Conservation (phyloP, 352 stramenopile species). For the Phytophthora nicotianae region DNA sequence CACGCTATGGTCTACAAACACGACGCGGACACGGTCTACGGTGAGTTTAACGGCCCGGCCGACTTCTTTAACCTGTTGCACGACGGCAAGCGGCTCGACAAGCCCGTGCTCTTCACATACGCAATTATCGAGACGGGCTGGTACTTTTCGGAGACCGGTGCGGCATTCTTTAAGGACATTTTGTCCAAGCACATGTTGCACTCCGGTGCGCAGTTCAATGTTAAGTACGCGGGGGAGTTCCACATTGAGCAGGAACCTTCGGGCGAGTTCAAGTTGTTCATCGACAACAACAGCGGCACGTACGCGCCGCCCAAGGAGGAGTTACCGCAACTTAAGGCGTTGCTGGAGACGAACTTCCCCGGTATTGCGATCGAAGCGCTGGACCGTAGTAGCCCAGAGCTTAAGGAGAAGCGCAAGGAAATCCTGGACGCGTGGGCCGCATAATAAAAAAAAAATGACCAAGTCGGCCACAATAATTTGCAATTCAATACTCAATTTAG, state of each 20-base stretch:
- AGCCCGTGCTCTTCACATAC: constrained; percentile 47
- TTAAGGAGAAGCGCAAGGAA: constrained; percentile 30
- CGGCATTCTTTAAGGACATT: constrained; percentile 47
- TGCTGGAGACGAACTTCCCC: constrained; percentile 39
- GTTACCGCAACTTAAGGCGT: constrained; percentile 30
- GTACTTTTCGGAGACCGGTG: constrained; percentile 46
- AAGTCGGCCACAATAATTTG: no score
- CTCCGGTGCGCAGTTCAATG: constrained; percentile 27
- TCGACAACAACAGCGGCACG: constrained; percentile 49
- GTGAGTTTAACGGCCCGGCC: constrained; percentile 3
- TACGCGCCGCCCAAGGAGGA: constrained; percentile 36
- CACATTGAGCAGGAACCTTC: constrained; percentile 27
- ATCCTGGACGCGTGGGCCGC: constrained; percentile 35
- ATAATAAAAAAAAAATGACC: background rate
- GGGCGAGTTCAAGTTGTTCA: constrained; percentile 30
- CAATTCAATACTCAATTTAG: no score
- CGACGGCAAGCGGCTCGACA: constrained; percentile 28
- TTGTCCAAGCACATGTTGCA: constrained; percentile 50
- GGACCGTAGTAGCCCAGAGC: constrained; percentile 26
- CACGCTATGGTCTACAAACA: constrained; percentile 42
- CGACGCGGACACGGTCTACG: constrained; percentile 22
- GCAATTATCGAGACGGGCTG: constrained; percentile 37
- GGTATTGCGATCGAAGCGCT: constrained; percentile 30
- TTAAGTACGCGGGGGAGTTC: constrained; percentile 44
- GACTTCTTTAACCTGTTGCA: constrained; percentile 43